Conservation (phyloP, 2,329 filamentous ascomycete species). For the Chaetoscypha palmicola region DNA sequence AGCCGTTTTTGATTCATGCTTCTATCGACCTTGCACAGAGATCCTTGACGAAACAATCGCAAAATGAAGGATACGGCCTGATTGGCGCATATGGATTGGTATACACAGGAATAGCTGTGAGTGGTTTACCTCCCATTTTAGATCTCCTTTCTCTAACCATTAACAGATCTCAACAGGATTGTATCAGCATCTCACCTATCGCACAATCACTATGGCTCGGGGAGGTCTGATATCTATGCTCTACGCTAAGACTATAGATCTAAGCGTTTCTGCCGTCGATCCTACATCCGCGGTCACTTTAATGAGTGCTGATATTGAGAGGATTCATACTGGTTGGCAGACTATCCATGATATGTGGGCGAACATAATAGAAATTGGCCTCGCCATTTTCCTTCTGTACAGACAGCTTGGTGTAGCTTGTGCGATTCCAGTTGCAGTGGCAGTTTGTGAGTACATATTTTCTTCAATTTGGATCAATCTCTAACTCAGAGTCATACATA, state of each 20-base stretch:
- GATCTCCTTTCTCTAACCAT: not conserved
- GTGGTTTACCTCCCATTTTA: not conserved
- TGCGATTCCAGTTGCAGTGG: slow-evolving; percentile 15
- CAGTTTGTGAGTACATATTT: slow-evolving; percentile 8
- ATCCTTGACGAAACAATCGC: slow-evolving; percentile 1
- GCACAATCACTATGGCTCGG: slow-evolving; percentile 2
- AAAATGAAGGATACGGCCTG: slow-evolving; percentile 20
- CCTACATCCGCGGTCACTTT: slow-evolving; percentile 35
- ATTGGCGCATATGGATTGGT: slow-evolving; percentile 18
- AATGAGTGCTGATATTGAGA: slow-evolving; percentile 38
- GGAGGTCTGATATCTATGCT: slow-evolving; percentile 16
- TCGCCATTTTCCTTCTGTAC: slow-evolving; percentile 32
- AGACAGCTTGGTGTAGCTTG: slow-evolving; percentile 21
- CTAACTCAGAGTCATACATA: slow-evolving; percentile 25
- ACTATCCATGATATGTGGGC: slow-evolving; percentile 35
- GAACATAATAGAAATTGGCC: slow-evolving; percentile 30
- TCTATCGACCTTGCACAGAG: slow-evolving; percentile 12
- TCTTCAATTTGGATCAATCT: too few species aligned
- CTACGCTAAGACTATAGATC: slow-evolving; percentile 31
- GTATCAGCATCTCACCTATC: slow-evolving; percentile 32
- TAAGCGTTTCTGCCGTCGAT: slow-evolving; percentile 27
- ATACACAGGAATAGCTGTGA: slow-evolving; percentile 19
- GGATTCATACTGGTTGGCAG: slow-evolving; percentile 32
- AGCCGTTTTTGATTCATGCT: slow-evolving; percentile 20
- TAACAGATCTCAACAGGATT: slow-evolving; percentile 16